Evolutionary conservation across 345 rosid species (phyloP), one percentile per base, ranked within the genome.

Genomic region (Moricandia arvensis): DNA sequence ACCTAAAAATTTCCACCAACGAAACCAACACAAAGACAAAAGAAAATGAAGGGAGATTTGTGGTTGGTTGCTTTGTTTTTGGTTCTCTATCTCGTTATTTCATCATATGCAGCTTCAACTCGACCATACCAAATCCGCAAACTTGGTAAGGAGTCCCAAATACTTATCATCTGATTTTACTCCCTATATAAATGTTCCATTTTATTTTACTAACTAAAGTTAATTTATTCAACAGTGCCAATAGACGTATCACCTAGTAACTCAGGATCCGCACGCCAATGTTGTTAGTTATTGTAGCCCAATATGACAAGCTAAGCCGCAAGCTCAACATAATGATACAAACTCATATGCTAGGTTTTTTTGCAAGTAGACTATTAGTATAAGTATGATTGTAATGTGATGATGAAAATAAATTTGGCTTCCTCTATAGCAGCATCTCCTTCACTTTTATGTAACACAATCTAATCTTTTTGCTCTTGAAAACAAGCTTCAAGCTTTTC

Each of bases 11-110:
- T 29, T 29, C 5, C 3, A 29, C 31, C 17, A 51, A 68, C 62
- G 12, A 38, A 1, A 3, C 8, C 26, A 55, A 68, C 35, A 55
- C 15, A 35, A 24, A 55, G 9, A 31, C 21, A 29, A 4, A 15
- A 24, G 24, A 18, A 57, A 37, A 69, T 69, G 73, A 69, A 57
- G 37, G 1, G 11, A 26, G 55, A 6, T 8, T 10, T 59, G 13
- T 43, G 66, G 75, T 43, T 71, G 45, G 4, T 59, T 29, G 75
- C 12, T 60, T 71, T 71, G 45, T 4, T 59, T 7, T 29, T 71
- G 59, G 18, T 71, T 17, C 13, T 71, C 59, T 17, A 5, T 43
- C 60, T 71, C 3, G 18, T 33, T 18, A 11, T 71, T 43, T 71
- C 59, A 60, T 43, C 18, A 16, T 71, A 7, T 45, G 59, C 31